Evolutionary conservation across 1,139 yeast genomes (phyloP), one percentile per base, ranked within the genome.

Genomic region (Yamadazyma sp.): DNA sequence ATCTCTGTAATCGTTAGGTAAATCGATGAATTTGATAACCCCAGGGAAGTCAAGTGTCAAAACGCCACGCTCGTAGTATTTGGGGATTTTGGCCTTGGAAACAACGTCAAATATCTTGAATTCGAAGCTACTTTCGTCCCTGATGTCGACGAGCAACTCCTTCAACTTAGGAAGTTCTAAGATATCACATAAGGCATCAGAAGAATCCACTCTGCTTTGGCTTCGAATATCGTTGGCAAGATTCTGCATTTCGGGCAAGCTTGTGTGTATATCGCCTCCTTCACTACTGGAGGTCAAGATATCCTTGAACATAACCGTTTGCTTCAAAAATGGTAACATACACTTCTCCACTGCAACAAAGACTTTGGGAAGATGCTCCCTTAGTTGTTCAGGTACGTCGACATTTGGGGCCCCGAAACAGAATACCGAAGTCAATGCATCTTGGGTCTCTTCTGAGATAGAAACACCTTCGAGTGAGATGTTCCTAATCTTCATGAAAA

Each of bases 31-130:
- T 43, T 66, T 66, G 2, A 70, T 59, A 2, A 59, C 55, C 5
- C 70, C 73, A 1, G 76, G 75, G 42, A 55, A 71, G 11, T 64
- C 69, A 18, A 69, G 50, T 1, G 58, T 38, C 22, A 64, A 52
- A 6, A 62, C 53, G 5, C 65, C 69, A 1, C 45, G 23, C 12
- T 51, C 56, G 26, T 46, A 35, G 39, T 54, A 50, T 33, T 52
- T 49, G 1, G 63, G 64, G 33, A 65, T 59, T 44, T 58, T 61
- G 12, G 66, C 58, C 43, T 55, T 45, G 18, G 57, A 38, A 3
- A 61, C 54, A 31, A 53, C 53, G 33, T 63, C 62, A 46, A 55
- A 56, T 2, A 59, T 48, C 23, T 51, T 51, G 15, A 40, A 43
- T 30, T 62, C 68, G 36, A 72, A 71, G 9, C 8, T 37, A 12